Conservation (phyloP, 495 filamentous ascomycete genomes). For the Annulohypoxylon stygium region DNA sequence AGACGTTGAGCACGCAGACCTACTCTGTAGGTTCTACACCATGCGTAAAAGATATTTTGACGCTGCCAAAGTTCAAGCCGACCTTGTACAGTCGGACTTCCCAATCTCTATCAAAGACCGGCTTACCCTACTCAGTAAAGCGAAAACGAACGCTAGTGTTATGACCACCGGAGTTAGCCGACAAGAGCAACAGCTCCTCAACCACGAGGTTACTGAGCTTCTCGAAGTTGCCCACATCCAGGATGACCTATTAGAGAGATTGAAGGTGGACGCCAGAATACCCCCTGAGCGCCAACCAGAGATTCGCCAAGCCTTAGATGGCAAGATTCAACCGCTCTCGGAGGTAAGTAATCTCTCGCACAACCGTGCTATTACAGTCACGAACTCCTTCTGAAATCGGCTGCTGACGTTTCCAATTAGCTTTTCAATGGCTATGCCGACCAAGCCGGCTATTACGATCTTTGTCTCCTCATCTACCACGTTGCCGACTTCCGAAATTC, state of each 20-base stretch:
- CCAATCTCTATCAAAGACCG: conserved; percentile 78
- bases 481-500: conserved; percentile 87
- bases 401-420: conserved; percentile 58
- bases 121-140: conserved; percentile 88
- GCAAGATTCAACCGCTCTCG: conserved; percentile 76
- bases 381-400: not conserved
- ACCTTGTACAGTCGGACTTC: conserved; percentile 86
- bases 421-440: conserved; percentile 93
- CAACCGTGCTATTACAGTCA: not conserved
- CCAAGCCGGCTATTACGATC: conserved; percentile 88
- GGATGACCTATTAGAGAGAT: conserved; percentile 85
- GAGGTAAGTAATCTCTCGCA: conserved; percentile 67
- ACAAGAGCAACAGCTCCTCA: conserved; percentile 79
- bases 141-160: conserved; percentile 87
- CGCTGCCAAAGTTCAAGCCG: conserved; percentile 85
- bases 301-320: conserved; percentile 76
- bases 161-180: conserved; percentile 77
- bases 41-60: conserved; percentile 82
- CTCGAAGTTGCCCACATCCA: conserved; percentile 96
- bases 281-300: conserved; percentile 67
- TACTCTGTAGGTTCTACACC: conserved; percentile 92
- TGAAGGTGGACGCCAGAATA: conserved; percentile 80
- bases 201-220: conserved; percentile 84
- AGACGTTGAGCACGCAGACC: conserved; percentile 81
- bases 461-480: conserved; percentile 91